Evolutionary conservation across 2,329 filamentous ascomycete species (phyloP), one percentile per base, ranked within the genome.

Genomic region (Rutstroemia sp.): DNA sequence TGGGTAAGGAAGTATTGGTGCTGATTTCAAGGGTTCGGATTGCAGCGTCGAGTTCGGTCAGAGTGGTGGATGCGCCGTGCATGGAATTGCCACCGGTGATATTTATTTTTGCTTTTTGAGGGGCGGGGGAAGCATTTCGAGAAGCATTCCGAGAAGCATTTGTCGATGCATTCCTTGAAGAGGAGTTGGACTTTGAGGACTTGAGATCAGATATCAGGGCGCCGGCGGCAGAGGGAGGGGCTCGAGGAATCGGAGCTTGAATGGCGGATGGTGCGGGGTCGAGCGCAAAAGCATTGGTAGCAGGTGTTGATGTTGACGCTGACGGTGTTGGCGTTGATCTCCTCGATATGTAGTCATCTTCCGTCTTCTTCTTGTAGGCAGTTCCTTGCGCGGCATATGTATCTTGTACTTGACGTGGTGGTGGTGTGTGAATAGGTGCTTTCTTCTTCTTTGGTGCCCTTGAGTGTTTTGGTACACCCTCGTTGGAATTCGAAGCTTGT

Each of bases 21-120:
- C 88, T 88, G n/a, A 96, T 81, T 70, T 99, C 94, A 6, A 99
- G 81, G 2, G 86, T 80, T 23, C 91, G 86, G 63, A 99, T 97
- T 4, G 92, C 92, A 1, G 90, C 85, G 63, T 88, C 85, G 1
- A 88, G 73, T 65, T 87, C 85, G 16, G 82, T 82, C 18, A 94
- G 75, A 1, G 86, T 83, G 1, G 86, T 86, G 0, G 88, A 90
- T 39, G 87, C 83, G 16, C 90, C 89, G 56, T 90, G 86, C 88
- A 94, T 94, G 1, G 88, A 83, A 9, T 81, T 85, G 12, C 90
- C 90, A 44, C 90, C 90, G 0, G 87, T 77, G 56, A 94, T 85
- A 61, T 81, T 82, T 55, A 90, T 72, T 71, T 91, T 92, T 38
- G 86, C 79, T 44, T 59, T 57, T 38, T 73, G 71, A 39, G 68